Evolutionary conservation across 1,284 basidiomycete genomes (phyloP).

Genomic region (Puccinia polysora): DNA sequence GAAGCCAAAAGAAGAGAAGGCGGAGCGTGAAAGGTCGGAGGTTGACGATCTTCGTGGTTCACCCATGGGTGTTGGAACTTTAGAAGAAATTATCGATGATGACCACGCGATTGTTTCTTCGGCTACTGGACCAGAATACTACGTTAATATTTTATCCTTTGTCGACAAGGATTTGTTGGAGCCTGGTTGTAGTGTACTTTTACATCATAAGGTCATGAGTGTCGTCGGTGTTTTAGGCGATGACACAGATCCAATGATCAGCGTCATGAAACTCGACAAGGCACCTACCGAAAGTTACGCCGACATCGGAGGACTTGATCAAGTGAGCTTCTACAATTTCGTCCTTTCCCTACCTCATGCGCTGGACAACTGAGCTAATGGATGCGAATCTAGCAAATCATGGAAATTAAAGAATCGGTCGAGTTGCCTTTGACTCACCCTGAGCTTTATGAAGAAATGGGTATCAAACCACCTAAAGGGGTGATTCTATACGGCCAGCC

Average conservation of each 20-base stretch:
- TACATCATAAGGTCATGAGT: conserved; percentile 94
- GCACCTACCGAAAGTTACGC: conserved; percentile 98
- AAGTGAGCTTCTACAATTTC: conserved; percentile 77
- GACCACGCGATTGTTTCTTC: conserved; percentile 98
- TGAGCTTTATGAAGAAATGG: conserved; percentile 99
- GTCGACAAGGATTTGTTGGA: conserved; percentile 98
- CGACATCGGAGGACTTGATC: conserved; percentile 93
- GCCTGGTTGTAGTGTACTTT: conserved; percentile 87
- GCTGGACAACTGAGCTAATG: not conserved
- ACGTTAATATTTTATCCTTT: conserved; percentile 96
- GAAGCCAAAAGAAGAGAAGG: conserved; percentile 75
- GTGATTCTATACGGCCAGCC: conserved; percentile 98
- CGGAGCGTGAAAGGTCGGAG: conserved; percentile 85
- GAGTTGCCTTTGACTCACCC: conserved; percentile 97
- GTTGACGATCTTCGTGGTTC: conserved; percentile 92
- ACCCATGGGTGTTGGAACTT: conserved; percentile 92
- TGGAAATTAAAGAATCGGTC: conserved; percentile 73
- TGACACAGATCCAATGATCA: conserved; percentile 95
- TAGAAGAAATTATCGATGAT: conserved; percentile 99
- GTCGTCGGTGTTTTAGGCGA: conserved; percentile 94
- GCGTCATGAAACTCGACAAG: conserved; percentile 64
- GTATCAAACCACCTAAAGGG: conserved; percentile 96
- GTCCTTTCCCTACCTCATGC: conserved; percentile 29
- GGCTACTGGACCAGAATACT: conserved; percentile 90
- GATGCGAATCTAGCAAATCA: conserved; percentile 17